Percentiles rank a stretch among this genome's conserved stretches.
Evolutionary conservation across 371 early-diverging fungal genomes (phyloP).

Genomic region (Syncephalastrum monosporum): DNA sequence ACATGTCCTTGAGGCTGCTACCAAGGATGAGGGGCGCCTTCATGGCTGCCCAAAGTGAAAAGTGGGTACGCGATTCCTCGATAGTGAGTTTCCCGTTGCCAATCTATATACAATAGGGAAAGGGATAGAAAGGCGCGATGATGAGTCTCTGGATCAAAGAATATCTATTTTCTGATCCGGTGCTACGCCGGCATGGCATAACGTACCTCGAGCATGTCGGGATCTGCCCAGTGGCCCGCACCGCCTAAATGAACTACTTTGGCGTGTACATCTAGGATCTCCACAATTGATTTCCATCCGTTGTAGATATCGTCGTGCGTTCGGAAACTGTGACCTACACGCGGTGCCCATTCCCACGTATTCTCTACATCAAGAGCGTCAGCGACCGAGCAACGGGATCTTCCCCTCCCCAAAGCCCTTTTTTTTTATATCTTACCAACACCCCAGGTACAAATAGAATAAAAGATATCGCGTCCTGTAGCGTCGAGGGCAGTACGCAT

Average conservation of each 20-base stretch:
- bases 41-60: slow-evolving; percentile 42
- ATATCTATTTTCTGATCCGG: neutral
- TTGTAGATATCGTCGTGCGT: slow-evolving; percentile 38
- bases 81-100: slow-evolving; percentile 42
- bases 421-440: slow-evolving; percentile 10
- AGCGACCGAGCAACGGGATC: neutral
- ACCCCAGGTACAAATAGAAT: slow-evolving; percentile 48
- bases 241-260: slow-evolving; percentile 15
- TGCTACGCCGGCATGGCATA: neutral
- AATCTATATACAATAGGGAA: slow-evolving; percentile 9
- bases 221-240: slow-evolving; percentile 22
- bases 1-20: slow-evolving; percentile 25
- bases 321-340: slow-evolving; percentile 36
- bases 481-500: slow-evolving; percentile 43
- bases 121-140: neutral
- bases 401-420: too few relatives aligned
- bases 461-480: slow-evolving; percentile 43
- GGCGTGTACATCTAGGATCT: slow-evolving; percentile 15
- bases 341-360: slow-evolving; percentile 41
- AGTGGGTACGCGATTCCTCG: slow-evolving; percentile 41
- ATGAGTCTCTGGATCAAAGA: neutral
- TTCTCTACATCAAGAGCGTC: slow-evolving; percentile 5
- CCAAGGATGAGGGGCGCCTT: slow-evolving; percentile 49
- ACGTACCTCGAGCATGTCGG: slow-evolving; percentile 22
- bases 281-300: slow-evolving; percentile 26